Conservation (phyloP, 306 rosid genomes). For the Cicer pinnatifidum region DNA sequence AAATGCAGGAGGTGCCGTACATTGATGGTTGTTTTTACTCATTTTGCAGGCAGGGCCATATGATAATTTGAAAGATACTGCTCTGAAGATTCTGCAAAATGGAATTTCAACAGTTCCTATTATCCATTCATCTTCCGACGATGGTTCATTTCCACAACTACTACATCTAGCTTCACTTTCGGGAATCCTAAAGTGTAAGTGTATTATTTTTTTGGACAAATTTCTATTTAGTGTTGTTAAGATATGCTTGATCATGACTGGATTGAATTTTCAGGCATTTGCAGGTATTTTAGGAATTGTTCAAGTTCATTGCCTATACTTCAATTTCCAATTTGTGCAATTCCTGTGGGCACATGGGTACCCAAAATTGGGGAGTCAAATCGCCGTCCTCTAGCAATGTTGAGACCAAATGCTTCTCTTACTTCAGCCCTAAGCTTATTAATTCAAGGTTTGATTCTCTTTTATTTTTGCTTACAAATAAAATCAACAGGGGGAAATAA, state of each 20-base stretch:
- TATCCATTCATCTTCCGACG: slow-evolving; percentile 77
- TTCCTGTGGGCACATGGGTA: slow-evolving; percentile 97
- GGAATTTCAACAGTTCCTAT: slow-evolving; percentile 91
- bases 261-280: slow-evolving; percentile 80
- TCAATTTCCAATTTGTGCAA: slow-evolving; percentile 78
- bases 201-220: slow-evolving; percentile 14
- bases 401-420: slow-evolving; percentile 88
- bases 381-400: slow-evolving; percentile 74
- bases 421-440: slow-evolving; percentile 80
- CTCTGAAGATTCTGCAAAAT: slow-evolving; percentile 78
- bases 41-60: slow-evolving; percentile 80
- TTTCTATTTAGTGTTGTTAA: slow-evolving; percentile 29
- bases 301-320: slow-evolving; percentile 86
- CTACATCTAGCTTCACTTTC: slow-evolving; percentile 95
- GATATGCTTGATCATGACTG: slow-evolving; percentile 48
- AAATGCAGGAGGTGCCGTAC: neutral
- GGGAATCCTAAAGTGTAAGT: slow-evolving; percentile 86
- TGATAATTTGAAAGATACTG: slow-evolving; percentile 87
- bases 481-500: slow-evolving; percentile 12
- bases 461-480: slow-evolving; percentile 1
- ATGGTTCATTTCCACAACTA: slow-evolving; percentile 89
- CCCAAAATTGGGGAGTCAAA: slow-evolving; percentile 94
- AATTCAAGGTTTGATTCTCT: slow-evolving; percentile 71
- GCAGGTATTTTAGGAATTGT: slow-evolving; percentile 92
- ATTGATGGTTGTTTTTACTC: slow-evolving; percentile 33